Evolutionary conservation across 768 basidiomycete genomes (phyloP), one percentile per base, ranked within the genome.

Genomic region (Trametes sanguinea): DNA sequence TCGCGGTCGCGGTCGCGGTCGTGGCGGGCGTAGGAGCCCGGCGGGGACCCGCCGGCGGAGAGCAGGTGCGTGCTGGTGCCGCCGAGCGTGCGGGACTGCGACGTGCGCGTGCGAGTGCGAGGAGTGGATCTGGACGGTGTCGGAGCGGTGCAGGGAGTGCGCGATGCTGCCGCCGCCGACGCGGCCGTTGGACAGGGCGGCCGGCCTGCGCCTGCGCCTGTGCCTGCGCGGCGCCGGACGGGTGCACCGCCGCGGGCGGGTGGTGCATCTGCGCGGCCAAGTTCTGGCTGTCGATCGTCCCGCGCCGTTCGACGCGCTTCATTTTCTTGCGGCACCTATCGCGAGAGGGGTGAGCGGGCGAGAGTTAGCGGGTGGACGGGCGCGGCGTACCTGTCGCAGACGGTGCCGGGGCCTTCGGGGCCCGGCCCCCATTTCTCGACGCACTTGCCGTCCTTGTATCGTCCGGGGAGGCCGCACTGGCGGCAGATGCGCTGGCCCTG

Each of bases 401-500:
- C 90, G 0, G 90, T 92, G 22, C 90, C 90, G 53, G 90, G 90
- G 0, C 90, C 90, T 74, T 87, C 83, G 50, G 90, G 90, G 4
- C 90, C 90, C 27, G 90, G 90, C 1, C 90, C 90, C 90, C 90
- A 92, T 73, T 92, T 92, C 69, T 92, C 90, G 54, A 92, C 90
- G 70, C 90, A 92, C 66, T 90, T 90, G 8, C 87, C 88, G 22
- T 92, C 90, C 76, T 91, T 91, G 76, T 92, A 92, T 1, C 90
- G 77, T 0, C 90, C 90, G 0, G 84, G 77, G 45, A 86, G 75
- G 0, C 88, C 88, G 67, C 90, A 92, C 68, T 89, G 88, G 6
- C 89, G 77, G 71, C 90, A 92, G 51, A 89, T 90, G 27, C 90
- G 78, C 69, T 91, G 90, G 0, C 90, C 90, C 53, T 81, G 77